phyloP scores from a whole-genome alignment of 441 rosid genomes.

The Jatropha podagrica region DNA sequence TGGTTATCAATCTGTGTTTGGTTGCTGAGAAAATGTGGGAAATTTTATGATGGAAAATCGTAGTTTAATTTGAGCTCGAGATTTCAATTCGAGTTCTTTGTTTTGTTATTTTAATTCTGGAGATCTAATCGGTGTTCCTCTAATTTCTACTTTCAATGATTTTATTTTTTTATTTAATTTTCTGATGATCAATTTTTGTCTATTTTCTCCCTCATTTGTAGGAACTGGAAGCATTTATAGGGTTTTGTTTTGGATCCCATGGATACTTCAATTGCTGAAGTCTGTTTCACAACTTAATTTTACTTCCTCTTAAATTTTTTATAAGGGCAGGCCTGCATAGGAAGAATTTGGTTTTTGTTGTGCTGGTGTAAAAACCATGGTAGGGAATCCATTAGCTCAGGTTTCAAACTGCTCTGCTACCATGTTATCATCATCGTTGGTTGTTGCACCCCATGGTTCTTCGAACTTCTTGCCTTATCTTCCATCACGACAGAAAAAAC shows the following conservation, averaged over 20 bases:
- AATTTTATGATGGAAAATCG: neutral
- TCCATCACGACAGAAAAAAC: constrained; percentile 47
- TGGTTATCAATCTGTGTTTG: neutral
- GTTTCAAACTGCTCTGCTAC: constrained; percentile 46
- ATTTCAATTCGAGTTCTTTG: neutral
- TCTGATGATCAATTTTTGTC: neutral
- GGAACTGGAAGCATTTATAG: neutral
- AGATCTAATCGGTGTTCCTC: neutral
- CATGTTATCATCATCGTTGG: constrained; percentile 42
- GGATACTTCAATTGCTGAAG: constrained; percentile 18
- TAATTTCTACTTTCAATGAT: neutral
- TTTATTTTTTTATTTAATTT: neutral
- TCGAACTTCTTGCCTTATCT: constrained; percentile 54
- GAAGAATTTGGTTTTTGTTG: neutral
- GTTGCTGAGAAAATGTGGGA: neutral
- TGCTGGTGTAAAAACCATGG: constrained; percentile 42
- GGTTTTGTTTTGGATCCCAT: constrained; percentile 9
- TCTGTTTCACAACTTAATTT: neutral
- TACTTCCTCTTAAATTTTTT: constrained; percentile 8
- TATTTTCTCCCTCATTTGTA: neutral
- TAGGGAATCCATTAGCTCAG: constrained; percentile 47
- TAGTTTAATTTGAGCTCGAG: neutral
- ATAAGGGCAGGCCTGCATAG: constrained; percentile 3
- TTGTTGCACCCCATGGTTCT: constrained; percentile 38
- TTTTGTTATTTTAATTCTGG: neutral